Conservation (phyloP, 1,284 basidiomycete genomes). For the Boletellus deceptivus region DNA sequence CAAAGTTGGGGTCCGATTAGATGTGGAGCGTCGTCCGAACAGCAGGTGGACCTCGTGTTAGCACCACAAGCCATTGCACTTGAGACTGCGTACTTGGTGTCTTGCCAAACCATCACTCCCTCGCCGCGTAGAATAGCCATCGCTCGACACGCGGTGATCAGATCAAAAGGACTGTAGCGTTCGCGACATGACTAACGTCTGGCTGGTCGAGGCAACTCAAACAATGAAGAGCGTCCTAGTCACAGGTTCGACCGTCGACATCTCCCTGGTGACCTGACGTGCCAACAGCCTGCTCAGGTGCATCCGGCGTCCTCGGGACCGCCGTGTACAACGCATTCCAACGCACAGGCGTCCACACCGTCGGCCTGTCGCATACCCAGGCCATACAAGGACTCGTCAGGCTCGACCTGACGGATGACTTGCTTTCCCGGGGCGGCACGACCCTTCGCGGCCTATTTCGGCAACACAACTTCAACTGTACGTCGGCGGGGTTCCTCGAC, state of each 20-base stretch:
- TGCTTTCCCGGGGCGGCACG: slow-evolving; percentile 42
- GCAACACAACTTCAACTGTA: slow-evolving; percentile 63
- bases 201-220: neutral
- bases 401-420: slow-evolving; percentile 59
- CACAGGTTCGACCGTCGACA: slow-evolving; percentile 41
- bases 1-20: no score
- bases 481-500: slow-evolving; percentile 19
- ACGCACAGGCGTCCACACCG: slow-evolving; percentile 40
- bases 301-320: slow-evolving; percentile 73
- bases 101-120: no score
- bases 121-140: no score
- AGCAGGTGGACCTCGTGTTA: no score
- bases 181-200: no score
- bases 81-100: no score
- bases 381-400: slow-evolving; percentile 49
- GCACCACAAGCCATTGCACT: no score
- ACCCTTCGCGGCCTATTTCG: slow-evolving; percentile 42
- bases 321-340: slow-evolving; percentile 65
- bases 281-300: slow-evolving; percentile 45
- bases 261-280: slow-evolving; percentile 10
- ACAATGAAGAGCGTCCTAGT: slow-evolving; percentile 44
- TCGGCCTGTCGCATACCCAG: slow-evolving; percentile 66
- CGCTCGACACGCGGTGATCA: no score
- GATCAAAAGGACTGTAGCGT: no score
- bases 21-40: no score